phyloP scores from a whole-genome alignment of 176 grass and related monocot species.

The Urochloa ruziziensis region DNA sequence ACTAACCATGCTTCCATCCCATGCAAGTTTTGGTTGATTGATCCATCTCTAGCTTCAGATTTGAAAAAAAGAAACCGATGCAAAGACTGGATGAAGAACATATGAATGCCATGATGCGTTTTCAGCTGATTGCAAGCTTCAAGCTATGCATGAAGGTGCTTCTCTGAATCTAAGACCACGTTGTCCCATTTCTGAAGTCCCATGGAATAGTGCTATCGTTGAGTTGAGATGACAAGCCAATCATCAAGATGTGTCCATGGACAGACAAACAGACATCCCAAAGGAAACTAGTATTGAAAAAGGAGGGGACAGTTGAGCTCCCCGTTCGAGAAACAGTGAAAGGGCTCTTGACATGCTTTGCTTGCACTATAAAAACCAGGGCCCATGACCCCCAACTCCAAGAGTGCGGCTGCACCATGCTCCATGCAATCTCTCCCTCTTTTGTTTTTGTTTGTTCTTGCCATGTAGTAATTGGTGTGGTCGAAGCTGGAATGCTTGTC shows the following conservation, averaged over 20 bases:
- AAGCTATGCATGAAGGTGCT: not conserved
- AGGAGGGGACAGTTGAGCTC: conserved; percentile 21
- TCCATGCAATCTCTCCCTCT: not conserved
- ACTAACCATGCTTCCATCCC: conserved; percentile 38
- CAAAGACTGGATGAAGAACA: too few relatives aligned
- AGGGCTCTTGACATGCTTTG: conserved; percentile 60
- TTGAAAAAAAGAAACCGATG: not conserved
- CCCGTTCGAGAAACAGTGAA: conserved; percentile 25
- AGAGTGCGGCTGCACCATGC: not conserved
- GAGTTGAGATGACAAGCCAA: not conserved
- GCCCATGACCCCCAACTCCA: conserved; percentile 25
- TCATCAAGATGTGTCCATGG: conserved; percentile 10
- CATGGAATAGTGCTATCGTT: conserved; percentile 2
- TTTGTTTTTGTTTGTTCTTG: not conserved
- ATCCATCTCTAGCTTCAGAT: conserved; percentile 9
- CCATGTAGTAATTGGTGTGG: not conserved
- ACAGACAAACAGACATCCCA: not conserved
- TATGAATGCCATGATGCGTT: too few relatives aligned
- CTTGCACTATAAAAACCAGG: conserved; percentile 55
- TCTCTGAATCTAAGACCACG: not conserved
- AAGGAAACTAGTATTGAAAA: not conserved
- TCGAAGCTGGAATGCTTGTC: conserved; percentile 87
- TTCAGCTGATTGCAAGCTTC: too few relatives aligned
- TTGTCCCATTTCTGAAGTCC: not conserved
- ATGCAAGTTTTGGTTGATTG: conserved; percentile 10